phyloP scores from a whole-genome alignment of 176 grass and related monocot genomes.

The Melocanna baccifera region DNA sequence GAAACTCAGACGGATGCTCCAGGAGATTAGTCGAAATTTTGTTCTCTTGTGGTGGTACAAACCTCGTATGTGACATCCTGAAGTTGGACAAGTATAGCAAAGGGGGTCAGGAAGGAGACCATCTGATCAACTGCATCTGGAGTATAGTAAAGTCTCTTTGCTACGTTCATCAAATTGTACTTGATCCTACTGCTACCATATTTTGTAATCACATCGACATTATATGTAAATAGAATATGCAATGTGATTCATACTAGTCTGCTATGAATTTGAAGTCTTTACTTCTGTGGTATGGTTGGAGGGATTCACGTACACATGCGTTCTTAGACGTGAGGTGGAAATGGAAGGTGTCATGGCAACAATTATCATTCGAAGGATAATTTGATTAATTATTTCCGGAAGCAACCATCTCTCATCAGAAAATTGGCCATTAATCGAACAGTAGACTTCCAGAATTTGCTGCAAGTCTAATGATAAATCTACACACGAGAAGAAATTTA shows the following conservation, averaged over 20 bases:
- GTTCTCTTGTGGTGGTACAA: background rate
- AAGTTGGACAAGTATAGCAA: background rate
- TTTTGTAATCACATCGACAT: background rate
- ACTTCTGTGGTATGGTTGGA: background rate
- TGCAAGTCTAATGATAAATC: too few relatives aligned
- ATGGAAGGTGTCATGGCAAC: too few relatives aligned
- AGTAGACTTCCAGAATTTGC: too few relatives aligned
- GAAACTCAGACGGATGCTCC: conserved; percentile 46
- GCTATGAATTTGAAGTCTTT: background rate
- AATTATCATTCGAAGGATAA: too few relatives aligned
- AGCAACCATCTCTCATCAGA: too few relatives aligned
- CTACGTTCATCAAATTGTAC: background rate
- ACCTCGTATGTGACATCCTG: background rate
- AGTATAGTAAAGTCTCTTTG: background rate
- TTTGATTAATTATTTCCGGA: too few relatives aligned
- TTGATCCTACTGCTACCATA: background rate
- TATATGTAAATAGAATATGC: background rate
- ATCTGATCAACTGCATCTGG: background rate
- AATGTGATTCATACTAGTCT: background rate
- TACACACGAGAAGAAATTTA: too few relatives aligned
- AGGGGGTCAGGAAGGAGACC: background rate
- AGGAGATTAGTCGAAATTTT: background rate
- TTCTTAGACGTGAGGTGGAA: too few relatives aligned
- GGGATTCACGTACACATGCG: too few relatives aligned
- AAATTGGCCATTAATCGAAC: too few relatives aligned